Evolutionary conservation across 306 rosid genomes (phyloP), one percentile per base, ranked within the genome.

Genomic region (Benincasa hispida): DNA sequence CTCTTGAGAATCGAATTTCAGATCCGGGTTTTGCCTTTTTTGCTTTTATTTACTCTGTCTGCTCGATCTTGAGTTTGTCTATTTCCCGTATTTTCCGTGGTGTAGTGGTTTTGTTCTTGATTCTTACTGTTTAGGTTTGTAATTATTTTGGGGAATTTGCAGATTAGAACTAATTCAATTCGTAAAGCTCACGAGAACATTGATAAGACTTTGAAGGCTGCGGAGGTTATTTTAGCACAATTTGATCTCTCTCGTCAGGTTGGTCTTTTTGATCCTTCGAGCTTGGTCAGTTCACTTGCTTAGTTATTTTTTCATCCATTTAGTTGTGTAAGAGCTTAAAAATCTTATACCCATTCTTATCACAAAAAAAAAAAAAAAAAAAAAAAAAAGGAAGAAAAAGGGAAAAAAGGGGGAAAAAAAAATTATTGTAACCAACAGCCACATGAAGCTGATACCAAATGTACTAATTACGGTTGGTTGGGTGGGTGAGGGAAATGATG

Each of bases 181-280:
- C 82, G 99, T 77, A 92, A 94, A 89, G 99, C 97, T 77, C 96
- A 94, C 74, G 99, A 88, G 86, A 91, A 94, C 72, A 94, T 94
- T 76, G 99, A 94, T 21, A 92, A 82, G 88, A 90, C 96, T 78
- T 79, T 90, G 88, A 94, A 94, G 83, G 84, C 91, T 79, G 99
- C 99, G 0, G 99, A 94, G 84, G 92, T 84, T 72, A 74, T 94
- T 41, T 81, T 94, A 88, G 83, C 89, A 12, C 96, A 94, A 75
- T 94, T 94, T 39, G 99, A 94, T 87, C 93, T 90, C 60, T 91
- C 82, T 81, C 97, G 85, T 48, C 95, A 94, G 99, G 99, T 91
- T 83, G 77, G 84, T 82, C 74, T 66, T 24, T 45, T 7, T 59
- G 17, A 37, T 78, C 11, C 22, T 66, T 72, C 6, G 24, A 37